Conservation (phyloP, 441 rosid species). For the Capsella rubella region DNA sequence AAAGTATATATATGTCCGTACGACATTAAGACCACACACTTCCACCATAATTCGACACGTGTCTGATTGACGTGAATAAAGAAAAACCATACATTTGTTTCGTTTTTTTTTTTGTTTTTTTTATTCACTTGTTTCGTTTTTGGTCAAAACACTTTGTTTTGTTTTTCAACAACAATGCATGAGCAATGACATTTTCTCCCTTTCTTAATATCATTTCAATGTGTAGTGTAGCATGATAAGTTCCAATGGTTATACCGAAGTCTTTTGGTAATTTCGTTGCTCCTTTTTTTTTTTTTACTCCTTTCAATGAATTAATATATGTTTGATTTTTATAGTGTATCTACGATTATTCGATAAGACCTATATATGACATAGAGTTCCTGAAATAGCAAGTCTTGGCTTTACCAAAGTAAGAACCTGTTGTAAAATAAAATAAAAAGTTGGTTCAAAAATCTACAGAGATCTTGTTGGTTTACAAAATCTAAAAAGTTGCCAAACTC, state of each 20-base stretch:
- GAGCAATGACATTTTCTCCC: neutral
- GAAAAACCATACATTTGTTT: slow-evolving; percentile 15
- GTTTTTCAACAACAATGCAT: slow-evolving; percentile 11
- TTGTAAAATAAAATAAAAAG: neutral
- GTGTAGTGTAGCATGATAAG: slow-evolving; percentile 6
- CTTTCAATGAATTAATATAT: neutral
- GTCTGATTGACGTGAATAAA: slow-evolving; percentile 27
- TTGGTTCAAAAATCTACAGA: neutral
- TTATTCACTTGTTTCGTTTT: neutral
- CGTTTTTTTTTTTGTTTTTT: no score
- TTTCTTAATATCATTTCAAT: neutral
- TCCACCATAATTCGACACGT: slow-evolving; percentile 37
- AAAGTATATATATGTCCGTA: neutral
- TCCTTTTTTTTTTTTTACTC: slow-evolving; percentile 16
- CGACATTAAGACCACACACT: neutral
- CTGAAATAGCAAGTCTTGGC: slow-evolving; percentile 44
- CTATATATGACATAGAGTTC: slow-evolving; percentile 46
- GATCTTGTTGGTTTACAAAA: neutral
- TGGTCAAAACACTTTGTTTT: neutral
- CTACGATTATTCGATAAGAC: slow-evolving; percentile 48
- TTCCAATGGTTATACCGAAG: slow-evolving; percentile 35
- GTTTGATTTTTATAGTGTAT: slow-evolving; percentile 34
- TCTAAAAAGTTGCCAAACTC: neutral
- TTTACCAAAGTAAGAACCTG: slow-evolving; percentile 41
- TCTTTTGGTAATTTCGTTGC: slow-evolving; percentile 37